Base-by-base conservation (phyloP, 805 yeast species). In the Candida fluviatilis region DNA sequence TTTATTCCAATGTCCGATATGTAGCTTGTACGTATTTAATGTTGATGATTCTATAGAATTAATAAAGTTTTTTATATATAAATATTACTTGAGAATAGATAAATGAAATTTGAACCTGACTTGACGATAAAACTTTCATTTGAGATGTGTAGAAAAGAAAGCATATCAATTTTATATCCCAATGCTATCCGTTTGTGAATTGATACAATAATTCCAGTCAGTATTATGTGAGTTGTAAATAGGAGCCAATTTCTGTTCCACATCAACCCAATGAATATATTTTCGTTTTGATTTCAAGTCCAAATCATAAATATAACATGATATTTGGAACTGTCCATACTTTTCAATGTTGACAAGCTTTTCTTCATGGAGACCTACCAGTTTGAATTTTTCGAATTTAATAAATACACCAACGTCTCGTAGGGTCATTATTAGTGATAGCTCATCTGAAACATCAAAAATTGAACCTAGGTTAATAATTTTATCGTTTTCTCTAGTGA, bases 371-470 rank as follows among this genome's bases (percentile, higher is more conserved):
- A 42, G 38, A 40, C 60, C 50, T 38, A 60, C 58, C 24, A 23
- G 12, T 46, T 35, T 53, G 35, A 52, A 54, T 40, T 55, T 55
- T 36, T 57, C 62, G 31, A 74, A 56, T 32, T 66, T 64, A 14
- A 75, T 46, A 38, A 78, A 69, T 13, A 79, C 48, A 0, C 82
- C 78, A 18, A 78, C 78, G 51, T 78, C 84, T 25, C 84, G 60
- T 23, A 71, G 53, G 0, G 82, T 64, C 83, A 78, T 78, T 4
- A 68, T 63, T 15, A 64, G 50, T 5, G 66, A 58, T 18, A 76
- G 47, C 21, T 57, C 60, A 1, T 64, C 64, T 41, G 64, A 63
- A 7, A 72, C 78, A 43, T 71, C 76, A 2, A 54, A 43, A 19
- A 44, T 46, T 1, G 61, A 52, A 1, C 59, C 51, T 18, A 62